Percentiles rank a stretch among this genome's conserved stretches.
These are phyloP conservation scores for Iberis amara DNA, from an alignment of 441 rosid genomes.

Conservation along the genomic window DNA sequence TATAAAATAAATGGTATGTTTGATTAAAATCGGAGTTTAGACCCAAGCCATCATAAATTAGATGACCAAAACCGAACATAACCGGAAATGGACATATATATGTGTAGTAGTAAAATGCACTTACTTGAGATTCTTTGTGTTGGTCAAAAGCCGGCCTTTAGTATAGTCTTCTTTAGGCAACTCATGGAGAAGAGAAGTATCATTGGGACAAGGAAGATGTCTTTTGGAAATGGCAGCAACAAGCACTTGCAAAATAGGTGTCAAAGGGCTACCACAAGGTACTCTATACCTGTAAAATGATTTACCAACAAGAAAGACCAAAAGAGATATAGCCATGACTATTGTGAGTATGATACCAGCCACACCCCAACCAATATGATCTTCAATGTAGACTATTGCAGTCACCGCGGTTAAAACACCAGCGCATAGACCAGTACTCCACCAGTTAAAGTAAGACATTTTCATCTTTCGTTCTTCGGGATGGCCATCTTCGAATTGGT, in stretches of 20 bases:
- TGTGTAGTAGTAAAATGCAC: constrained; percentile 15
- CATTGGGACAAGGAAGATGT: constrained; percentile 48
- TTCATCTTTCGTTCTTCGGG: constrained; percentile 62
- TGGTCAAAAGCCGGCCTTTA: constrained; percentile 51
- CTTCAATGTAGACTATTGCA: constrained; percentile 59
- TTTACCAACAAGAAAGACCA: constrained; percentile 58
- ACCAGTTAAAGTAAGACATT: constrained; percentile 96
- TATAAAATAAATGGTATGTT: no score
- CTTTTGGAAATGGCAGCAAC: constrained; percentile 72
- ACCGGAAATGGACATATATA: no score
- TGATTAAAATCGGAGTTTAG: no score
- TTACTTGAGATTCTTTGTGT: constrained; percentile 66
- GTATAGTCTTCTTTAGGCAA: constrained; percentile 31
- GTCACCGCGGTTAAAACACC: constrained; percentile 83
- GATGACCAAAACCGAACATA: not conserved
- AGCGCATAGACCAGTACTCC: constrained; percentile 68
- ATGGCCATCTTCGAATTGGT: constrained; percentile 82
- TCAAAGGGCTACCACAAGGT: constrained; percentile 74
- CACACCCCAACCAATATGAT: constrained; percentile 69
- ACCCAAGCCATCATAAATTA: no score
- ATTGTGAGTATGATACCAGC: constrained; percentile 52
- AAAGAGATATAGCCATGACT: constrained; percentile 63
- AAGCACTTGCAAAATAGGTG: constrained; percentile 71
- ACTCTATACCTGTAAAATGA: constrained; percentile 62
- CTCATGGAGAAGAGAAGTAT: constrained; percentile 49